Evolutionary conservation across 352 stramenopile genomes (phyloP).

Genomic region (Elongisporangium senticosum): DNA sequence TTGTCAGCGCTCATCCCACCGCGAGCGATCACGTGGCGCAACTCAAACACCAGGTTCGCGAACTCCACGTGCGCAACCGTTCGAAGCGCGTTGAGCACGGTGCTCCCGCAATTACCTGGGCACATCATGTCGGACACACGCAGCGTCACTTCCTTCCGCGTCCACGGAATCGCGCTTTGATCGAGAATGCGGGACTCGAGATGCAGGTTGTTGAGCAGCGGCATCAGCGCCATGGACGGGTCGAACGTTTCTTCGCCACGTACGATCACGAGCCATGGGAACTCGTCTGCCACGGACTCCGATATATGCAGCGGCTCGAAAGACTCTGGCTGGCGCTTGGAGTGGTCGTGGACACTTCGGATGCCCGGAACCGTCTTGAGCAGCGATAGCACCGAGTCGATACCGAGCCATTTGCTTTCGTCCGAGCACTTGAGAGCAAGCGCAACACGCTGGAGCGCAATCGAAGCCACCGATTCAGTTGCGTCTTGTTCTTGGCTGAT

Average conservation of each 20-base stretch:
- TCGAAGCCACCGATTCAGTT: constrained; percentile 2
- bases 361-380: constrained; percentile 28
- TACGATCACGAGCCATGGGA: constrained; percentile 19
- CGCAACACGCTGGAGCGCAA: constrained; percentile 21
- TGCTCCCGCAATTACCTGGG: constrained; percentile 63
- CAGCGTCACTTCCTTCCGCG: constrained; percentile 58
- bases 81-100: constrained; percentile 54
- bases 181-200: constrained; percentile 34
- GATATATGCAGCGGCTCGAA: background rate
- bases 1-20: constrained; percentile 36
- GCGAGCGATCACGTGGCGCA: constrained; percentile 48
- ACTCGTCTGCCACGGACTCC: constrained; percentile 1
- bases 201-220: constrained; percentile 15
- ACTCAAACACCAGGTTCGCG: constrained; percentile 50
- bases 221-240: constrained; percentile 11
- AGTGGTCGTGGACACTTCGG: constrained; percentile 40
- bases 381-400: constrained; percentile 34
- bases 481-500: background rate
- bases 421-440: constrained; percentile 26
- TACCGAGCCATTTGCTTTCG: constrained; percentile 3
- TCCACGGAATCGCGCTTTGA: constrained; percentile 32
- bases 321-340: background rate
- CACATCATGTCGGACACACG: constrained; percentile 80
- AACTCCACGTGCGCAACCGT: constrained; percentile 39
- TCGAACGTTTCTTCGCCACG: constrained; percentile 25